phyloP scores from a whole-genome alignment of 768 basidiomycete genomes.

The Mycena amicta region DNA sequence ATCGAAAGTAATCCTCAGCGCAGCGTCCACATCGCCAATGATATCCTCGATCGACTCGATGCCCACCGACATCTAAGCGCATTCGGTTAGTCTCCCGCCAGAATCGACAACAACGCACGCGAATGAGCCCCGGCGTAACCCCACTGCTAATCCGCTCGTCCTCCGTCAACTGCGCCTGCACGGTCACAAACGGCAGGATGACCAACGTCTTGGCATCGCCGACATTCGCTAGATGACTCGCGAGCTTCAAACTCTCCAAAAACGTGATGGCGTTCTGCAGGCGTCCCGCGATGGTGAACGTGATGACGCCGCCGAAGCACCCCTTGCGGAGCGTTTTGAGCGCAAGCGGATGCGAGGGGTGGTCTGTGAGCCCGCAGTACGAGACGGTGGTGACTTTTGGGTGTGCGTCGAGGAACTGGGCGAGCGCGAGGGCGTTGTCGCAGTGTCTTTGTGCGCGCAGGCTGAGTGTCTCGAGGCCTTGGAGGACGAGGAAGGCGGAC shows the following conservation, averaged over 20 bases:
- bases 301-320: slow-evolving; percentile 73
- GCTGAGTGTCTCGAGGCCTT: slow-evolving; percentile 74
- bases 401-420: slow-evolving; percentile 61
- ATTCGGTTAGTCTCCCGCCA: neutral
- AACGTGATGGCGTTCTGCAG: slow-evolving; percentile 52
- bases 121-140: neutral
- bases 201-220: slow-evolving; percentile 78
- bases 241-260: slow-evolving; percentile 70
- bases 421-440: slow-evolving; percentile 20
- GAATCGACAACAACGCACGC: neutral
- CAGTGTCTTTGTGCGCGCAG: slow-evolving; percentile 11
- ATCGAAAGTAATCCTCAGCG: slow-evolving; percentile 5
- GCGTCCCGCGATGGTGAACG: slow-evolving; percentile 73
- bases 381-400: slow-evolving; percentile 72
- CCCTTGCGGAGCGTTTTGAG: slow-evolving; percentile 55
- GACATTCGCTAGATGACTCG: slow-evolving; percentile 75
- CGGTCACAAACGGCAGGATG: slow-evolving; percentile 75
- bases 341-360: slow-evolving; percentile 63
- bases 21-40: slow-evolving; percentile 11
- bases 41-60: slow-evolving; percentile 11
- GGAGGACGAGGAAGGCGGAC: slow-evolving; percentile 69
- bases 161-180: slow-evolving; percentile 67
- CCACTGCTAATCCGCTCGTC: slow-evolving; percentile 43
- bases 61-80: slow-evolving; percentile 8
- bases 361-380: slow-evolving; percentile 68